These are phyloP conservation scores for Myxozyma sirexii DNA, from an alignment of 805 yeast genomes.

Conservation along the genomic window DNA sequence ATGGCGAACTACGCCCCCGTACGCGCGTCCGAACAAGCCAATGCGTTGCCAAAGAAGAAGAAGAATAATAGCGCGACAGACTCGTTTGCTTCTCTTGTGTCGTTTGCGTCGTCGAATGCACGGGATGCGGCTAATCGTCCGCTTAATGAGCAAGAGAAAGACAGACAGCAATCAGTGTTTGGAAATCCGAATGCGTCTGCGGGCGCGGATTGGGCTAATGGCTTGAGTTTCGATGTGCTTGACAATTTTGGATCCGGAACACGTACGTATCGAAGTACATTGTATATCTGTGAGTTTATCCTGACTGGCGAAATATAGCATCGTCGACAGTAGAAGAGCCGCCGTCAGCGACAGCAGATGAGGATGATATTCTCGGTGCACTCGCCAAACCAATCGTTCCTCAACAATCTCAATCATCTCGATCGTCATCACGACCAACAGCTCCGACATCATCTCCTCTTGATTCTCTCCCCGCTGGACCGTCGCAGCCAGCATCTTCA, in stretches of 20 bases:
- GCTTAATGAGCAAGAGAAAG: slow-evolving; percentile 17
- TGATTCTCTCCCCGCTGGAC: neutral
- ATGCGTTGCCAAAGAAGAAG: no score
- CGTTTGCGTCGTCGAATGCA: slow-evolving; percentile 21
- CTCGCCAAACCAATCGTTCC: slow-evolving; percentile 30
- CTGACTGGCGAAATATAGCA: neutral
- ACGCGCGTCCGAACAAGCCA: neutral
- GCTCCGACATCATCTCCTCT: neutral
- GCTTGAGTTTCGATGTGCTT: slow-evolving; percentile 24
- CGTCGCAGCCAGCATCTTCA: slow-evolving; percentile 4
- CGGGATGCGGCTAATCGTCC: slow-evolving; percentile 17
- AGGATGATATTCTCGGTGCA: slow-evolving; percentile 35
- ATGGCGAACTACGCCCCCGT: neutral
- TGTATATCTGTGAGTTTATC: no score
- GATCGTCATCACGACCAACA: neutral
- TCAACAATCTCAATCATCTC: slow-evolving; percentile 2
- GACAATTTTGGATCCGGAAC: neutral
- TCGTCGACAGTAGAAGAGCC: neutral
- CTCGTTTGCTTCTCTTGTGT: slow-evolving; percentile 34
- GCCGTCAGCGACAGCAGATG: slow-evolving; percentile 6
- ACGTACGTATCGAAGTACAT: neutral
- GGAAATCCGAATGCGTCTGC: neutral
- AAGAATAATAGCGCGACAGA: slow-evolving; percentile 8
- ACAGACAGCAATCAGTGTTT: slow-evolving; percentile 3
- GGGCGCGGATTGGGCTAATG: slow-evolving; percentile 25